Base-by-base conservation (phyloP, 2,329 filamentous ascomycete species). In the Phaeosphaeriaceae sp. region DNA sequence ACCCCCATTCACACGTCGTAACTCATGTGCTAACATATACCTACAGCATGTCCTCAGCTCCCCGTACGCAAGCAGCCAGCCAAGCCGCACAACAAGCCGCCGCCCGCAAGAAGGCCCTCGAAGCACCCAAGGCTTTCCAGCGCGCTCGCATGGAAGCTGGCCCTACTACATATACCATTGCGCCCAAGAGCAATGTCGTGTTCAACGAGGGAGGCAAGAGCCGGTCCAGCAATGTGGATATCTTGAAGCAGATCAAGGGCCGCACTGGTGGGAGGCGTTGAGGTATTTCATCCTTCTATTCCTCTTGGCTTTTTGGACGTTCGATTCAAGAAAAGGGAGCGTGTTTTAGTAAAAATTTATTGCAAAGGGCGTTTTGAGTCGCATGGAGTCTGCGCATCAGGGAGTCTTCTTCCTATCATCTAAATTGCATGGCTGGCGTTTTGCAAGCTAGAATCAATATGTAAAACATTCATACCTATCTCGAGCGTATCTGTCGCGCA, bases 151-250 rank as follows among this genome's bases (percentile, higher is more conserved):
- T 86, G 62, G 83, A 88, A 62, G 81, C 81, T 48, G 84, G 83
- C n/a, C 80, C 85, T 36, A 84, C 84, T 49, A 87, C 83, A 21
- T 89, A 89, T 71, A 86, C 82, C 5, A 83, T 89, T 63, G 87
- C 86, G 48, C 87, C 87, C n/a, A 84, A 83, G 71, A 86, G 82
- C 72, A 86, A 83, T 46, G 74, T 80, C 27, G 60, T 68, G 1
- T 73, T 71, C 66, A 72, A 73, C 53, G 71, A 75, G 50, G 63
- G 70, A 24, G 67, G 65, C 36, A 68, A 69, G 53, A 65, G 53
- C 19, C 63, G 69, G 24, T 60, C 56, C 33, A 67, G 63, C 54
- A 71, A 72, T 41, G 67, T 71, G 48, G 71, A 72, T 57, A 73
- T 76, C 45, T 53, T 75, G 54, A 71, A 68, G 65, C 69, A 69